Conservation (phyloP, 495 filamentous ascomycete species). For the Xylaria cubensis region DNA sequence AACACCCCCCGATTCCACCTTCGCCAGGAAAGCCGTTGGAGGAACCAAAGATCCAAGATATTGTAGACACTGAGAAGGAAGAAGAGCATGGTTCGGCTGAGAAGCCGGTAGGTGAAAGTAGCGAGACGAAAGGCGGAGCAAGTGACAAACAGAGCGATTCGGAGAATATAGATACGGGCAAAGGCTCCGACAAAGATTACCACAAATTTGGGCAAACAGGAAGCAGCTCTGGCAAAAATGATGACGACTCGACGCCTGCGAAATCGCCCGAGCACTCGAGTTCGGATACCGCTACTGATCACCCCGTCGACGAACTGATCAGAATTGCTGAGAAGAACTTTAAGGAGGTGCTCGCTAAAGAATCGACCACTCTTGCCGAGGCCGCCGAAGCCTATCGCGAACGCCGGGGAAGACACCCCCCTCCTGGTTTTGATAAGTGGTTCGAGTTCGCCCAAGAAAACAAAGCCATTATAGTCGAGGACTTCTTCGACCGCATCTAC, state of each 20-base stretch:
- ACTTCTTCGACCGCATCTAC: constrained; percentile 74
- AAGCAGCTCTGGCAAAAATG: neutral
- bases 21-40: constrained; percentile 2
- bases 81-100: neutral
- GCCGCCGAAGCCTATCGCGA: constrained; percentile 67
- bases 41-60: neutral
- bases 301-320: constrained; percentile 58
- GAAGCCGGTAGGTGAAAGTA: constrained; percentile 4
- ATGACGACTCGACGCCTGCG: constrained; percentile 8
- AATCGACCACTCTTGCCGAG: constrained; percentile 59
- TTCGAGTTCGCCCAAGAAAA: constrained; percentile 67
- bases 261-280: constrained; percentile 29
- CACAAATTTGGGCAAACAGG: constrained; percentile 18
- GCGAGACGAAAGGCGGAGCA: constrained; percentile 6
- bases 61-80: neutral
- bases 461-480: constrained; percentile 69
- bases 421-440: constrained; percentile 75
- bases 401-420: constrained; percentile 71
- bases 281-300: constrained; percentile 34
- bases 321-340: constrained; percentile 51
- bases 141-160: neutral
- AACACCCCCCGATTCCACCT: constrained; percentile 19
- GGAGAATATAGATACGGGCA: constrained; percentile 30
- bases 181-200: constrained; percentile 15
- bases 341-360: constrained; percentile 45